Evolutionary conservation across 2,329 filamentous ascomycete species (phyloP).

Genomic region (Aulographum hederae): DNA sequence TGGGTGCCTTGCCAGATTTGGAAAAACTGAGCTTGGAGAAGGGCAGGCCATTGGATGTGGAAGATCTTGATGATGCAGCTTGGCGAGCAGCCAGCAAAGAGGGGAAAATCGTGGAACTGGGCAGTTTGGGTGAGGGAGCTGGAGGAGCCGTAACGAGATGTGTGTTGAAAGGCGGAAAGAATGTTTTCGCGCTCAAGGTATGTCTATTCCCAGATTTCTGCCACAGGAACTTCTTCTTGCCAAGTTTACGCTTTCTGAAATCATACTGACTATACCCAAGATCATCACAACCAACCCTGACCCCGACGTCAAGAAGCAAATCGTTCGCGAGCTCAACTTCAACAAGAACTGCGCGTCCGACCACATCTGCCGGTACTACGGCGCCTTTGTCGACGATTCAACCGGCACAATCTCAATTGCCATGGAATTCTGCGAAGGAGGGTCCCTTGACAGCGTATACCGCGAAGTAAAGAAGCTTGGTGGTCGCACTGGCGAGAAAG

Average conservation of each 20-base stretch:
- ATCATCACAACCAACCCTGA: slow-evolving; percentile 97
- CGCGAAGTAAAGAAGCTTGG: slow-evolving; percentile 92
- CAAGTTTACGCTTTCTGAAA: slow-evolving; percentile 1
- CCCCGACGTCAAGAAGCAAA: slow-evolving; percentile 96
- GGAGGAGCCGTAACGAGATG: slow-evolving; percentile 90
- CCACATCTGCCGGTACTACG: slow-evolving; percentile 95
- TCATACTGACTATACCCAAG: slow-evolving; percentile 25
- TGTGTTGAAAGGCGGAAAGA: slow-evolving; percentile 78
- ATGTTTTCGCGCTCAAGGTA: slow-evolving; percentile 91
- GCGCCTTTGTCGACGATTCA: slow-evolving; percentile 89
- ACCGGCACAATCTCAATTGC: slow-evolving; percentile 94
- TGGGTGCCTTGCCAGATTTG: slow-evolving; percentile 58
- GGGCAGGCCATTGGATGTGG: slow-evolving; percentile 71
- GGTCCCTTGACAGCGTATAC: slow-evolving; percentile 91
- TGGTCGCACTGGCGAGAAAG: slow-evolving; percentile 89
- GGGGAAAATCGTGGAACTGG: slow-evolving; percentile 72
- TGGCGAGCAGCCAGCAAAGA: slow-evolving; percentile 89
- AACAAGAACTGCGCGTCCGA: slow-evolving; percentile 95
- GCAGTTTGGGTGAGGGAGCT: slow-evolving; percentile 82
- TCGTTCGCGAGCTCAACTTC: slow-evolving; percentile 87
- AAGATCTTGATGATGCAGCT: slow-evolving; percentile 84
- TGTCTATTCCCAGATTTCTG: slow-evolving; percentile 8
- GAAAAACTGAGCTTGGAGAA: slow-evolving; percentile 59
- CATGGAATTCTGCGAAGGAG: slow-evolving; percentile 98
- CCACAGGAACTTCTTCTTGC: slow-evolving; percentile 3